Percentiles rank a stretch among this genome's conserved stretches.
Evolutionary conservation across 495 filamentous ascomycete genomes (phyloP).

Genomic region (Aspergillus homomorphus): DNA sequence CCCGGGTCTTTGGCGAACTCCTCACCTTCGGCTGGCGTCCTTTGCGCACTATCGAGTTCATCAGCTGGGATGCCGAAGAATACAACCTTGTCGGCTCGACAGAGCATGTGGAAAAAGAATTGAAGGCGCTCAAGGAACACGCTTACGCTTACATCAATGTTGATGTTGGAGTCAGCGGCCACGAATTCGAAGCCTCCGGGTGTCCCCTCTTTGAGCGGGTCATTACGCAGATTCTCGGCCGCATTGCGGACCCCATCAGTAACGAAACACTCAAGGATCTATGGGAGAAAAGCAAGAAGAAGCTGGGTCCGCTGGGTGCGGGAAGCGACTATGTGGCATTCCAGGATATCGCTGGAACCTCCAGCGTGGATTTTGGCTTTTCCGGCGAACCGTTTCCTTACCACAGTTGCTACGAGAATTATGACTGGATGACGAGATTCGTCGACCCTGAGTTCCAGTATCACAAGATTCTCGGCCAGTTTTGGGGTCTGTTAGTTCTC

Average conservation of each 20-base stretch:
- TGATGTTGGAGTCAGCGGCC: constrained; percentile 76
- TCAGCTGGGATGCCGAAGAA: constrained; percentile 90
- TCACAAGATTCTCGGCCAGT: constrained; percentile 73
- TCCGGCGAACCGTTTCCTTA: constrained; percentile 65
- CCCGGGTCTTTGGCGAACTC: constrained; percentile 76
- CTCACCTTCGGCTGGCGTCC: constrained; percentile 77
- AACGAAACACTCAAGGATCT: constrained; percentile 72
- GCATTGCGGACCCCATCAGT: constrained; percentile 65
- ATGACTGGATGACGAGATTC: constrained; percentile 75
- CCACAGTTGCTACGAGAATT: constrained; percentile 85
- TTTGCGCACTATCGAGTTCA: constrained; percentile 89
- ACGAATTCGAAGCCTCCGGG: constrained; percentile 68
- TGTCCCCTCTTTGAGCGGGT: constrained; percentile 74
- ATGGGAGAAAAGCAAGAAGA: constrained; percentile 65
- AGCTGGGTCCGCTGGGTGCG: constrained; percentile 64
- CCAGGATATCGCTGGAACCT: constrained; percentile 89
- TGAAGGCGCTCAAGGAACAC: constrained; percentile 55
- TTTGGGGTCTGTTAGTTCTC: constrained; percentile 78
- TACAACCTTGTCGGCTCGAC: constrained; percentile 95
- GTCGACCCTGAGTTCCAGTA: constrained; percentile 81
- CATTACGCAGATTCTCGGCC: constrained; percentile 67
- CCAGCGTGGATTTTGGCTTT: constrained; percentile 85
- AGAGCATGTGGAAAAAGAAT: constrained; percentile 79
- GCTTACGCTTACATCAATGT: constrained; percentile 89
- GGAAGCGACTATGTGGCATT: constrained; percentile 91